These are phyloP conservation scores for Fraxinus quadrangulata DNA, from an alignment of 257 asterid species.

Conservation along the genomic window DNA sequence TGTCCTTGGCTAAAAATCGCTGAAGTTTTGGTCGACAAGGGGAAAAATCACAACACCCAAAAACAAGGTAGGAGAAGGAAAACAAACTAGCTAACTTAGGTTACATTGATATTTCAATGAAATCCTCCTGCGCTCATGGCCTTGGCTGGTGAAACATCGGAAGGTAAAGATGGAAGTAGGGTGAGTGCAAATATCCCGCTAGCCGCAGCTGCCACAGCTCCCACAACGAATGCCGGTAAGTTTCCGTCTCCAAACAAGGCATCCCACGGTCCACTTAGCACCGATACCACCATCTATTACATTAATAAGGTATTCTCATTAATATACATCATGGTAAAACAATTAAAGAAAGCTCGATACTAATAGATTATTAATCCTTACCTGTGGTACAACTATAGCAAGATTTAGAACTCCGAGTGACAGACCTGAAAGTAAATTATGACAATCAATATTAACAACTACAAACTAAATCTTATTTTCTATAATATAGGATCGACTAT, in stretches of 20 bases:
- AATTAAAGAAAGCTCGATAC: not conserved
- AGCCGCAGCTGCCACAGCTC: slow-evolving; percentile 59
- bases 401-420: slow-evolving; percentile 83
- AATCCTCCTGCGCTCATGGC: not conserved
- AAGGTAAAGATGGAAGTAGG: slow-evolving; percentile 58
- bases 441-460: not conserved
- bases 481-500: not conserved
- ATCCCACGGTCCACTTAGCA: slow-evolving; percentile 74
- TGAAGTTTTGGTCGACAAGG: not conserved
- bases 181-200: slow-evolving; percentile 66
- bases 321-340: not conserved
- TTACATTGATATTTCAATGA: not conserved
- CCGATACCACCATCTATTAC: slow-evolving; percentile 55
- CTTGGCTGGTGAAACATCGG: slow-evolving; percentile 25
- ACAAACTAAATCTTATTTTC: not conserved
- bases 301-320: not conserved
- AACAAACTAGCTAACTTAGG: not conserved
- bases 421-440: slow-evolving; percentile 48
- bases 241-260: slow-evolving; percentile 82
- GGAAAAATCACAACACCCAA: not conserved
- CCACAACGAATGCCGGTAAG: slow-evolving; percentile 73
- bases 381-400: slow-evolving; percentile 84
- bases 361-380: slow-evolving; percentile 19
- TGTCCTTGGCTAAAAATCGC: not conserved
- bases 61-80: not conserved